Evolutionary conservation across 305 asterid species (phyloP), one percentile per base, ranked within the genome.

Genomic region (Fraxinus angustifolia): DNA sequence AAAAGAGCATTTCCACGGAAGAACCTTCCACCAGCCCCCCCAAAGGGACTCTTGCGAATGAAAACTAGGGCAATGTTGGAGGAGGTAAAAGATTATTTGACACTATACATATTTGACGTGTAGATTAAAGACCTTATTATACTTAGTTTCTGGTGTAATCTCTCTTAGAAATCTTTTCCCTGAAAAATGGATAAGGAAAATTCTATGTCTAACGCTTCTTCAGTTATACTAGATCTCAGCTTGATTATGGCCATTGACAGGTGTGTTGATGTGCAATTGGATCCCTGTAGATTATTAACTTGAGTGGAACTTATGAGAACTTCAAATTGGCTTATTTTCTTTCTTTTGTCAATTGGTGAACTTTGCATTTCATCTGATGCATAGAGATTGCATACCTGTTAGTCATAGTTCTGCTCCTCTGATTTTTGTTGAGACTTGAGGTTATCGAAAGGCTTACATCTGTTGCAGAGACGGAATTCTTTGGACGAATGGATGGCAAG

Each of bases 401-500:
- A 40, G 60, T 79, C 38, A 62, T 45, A 71, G 74, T n/a, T 83
- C 80, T 82, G 79, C 79, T 75, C 67, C 62, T 79, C 74, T 75
- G 73, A 70, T 72, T 30, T 40, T 14, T 56, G 74, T 78, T 16
- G 67, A 75, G 53, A 80, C 53, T 71, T 65, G 38, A 72, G 30
- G 78, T 87, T 78, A 60, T 77, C 60, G 75, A 38, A 81, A 76
- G 76, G 60, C 84, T 83, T 84, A 75, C 74, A 65, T 78, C 80
- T 82, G 73, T 79, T 88, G 78, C 94, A 96, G 98, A 89, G 99
- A 67, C 90, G 98, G 82, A 88, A 85, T 81, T 89, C 94, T 82
- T 89, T 96, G 90, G 99, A 92, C 88, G 98, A 90, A 85, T 96
- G 99, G 98, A 90, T 94, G 92, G 42, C 93, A 80, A 94, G 89